Conservation (phyloP, 371 early-diverging fungal species). For the Rhizopus sp. region DNA sequence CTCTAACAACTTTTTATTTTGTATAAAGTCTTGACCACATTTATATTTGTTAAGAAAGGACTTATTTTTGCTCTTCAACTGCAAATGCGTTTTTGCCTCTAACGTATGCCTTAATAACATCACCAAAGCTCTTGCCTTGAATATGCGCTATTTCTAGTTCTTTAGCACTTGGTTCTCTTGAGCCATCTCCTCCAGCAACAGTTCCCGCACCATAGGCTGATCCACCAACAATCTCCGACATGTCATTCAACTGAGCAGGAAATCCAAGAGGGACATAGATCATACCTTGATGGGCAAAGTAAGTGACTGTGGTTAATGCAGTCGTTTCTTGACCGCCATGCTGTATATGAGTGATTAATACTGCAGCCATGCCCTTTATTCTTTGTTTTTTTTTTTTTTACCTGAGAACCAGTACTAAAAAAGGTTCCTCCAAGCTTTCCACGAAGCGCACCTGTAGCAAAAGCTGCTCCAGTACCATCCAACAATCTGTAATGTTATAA, state of each 20-base stretch:
- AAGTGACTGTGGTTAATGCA: slow-evolving; percentile 65
- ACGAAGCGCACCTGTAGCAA: slow-evolving; percentile 52
- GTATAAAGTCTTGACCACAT: no score
- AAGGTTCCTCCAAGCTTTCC: slow-evolving; percentile 67
- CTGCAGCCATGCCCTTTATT: slow-evolving; percentile 65
- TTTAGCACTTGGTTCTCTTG: slow-evolving; percentile 49
- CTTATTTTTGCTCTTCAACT: slow-evolving; percentile 10
- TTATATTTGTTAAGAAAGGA: background rate
- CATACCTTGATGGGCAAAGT: slow-evolving; percentile 83
- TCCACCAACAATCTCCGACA: slow-evolving; percentile 55
- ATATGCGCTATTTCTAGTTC: slow-evolving; percentile 66
- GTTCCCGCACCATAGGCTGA: slow-evolving; percentile 58
- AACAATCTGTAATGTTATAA: slow-evolving; percentile 33
- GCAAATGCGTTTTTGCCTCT: slow-evolving; percentile 24
- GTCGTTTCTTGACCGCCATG: slow-evolving; percentile 76
- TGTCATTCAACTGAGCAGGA: slow-evolving; percentile 34
- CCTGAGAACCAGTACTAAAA: slow-evolving; percentile 60
- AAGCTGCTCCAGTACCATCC: slow-evolving; percentile 71
- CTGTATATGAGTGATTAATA: slow-evolving; percentile 56
- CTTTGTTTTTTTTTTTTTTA: slow-evolving; percentile 6
- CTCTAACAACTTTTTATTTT: no score
- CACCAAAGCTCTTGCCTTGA: slow-evolving; percentile 66
- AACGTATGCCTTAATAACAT: slow-evolving; percentile 36
- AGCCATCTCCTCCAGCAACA: slow-evolving; percentile 66
- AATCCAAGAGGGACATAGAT: slow-evolving; percentile 78